These are phyloP conservation scores for Achaetomium macrosporum DNA, from an alignment of 2,329 filamentous ascomycete genomes.

Conservation along the genomic window DNA sequence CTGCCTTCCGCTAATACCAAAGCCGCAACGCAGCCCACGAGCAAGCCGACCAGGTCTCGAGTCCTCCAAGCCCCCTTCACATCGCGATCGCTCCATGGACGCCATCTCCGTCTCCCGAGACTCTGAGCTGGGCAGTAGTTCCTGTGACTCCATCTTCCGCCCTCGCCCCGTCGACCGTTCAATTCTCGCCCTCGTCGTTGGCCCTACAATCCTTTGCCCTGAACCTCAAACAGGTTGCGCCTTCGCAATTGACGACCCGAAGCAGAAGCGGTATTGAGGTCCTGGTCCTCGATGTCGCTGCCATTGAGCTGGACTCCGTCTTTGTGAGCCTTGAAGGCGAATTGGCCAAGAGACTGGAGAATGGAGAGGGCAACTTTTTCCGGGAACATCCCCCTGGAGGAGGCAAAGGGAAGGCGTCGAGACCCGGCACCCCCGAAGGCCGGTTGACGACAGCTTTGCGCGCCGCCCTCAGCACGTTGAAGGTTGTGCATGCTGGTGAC, in stretches of 20 bases:
- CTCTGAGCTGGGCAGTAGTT: slow-evolving; percentile 76
- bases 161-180: slow-evolving; percentile 69
- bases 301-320: slow-evolving; percentile 74
- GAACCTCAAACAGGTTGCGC: slow-evolving; percentile 64
- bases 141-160: slow-evolving; percentile 62
- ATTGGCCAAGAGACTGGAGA: slow-evolving; percentile 70
- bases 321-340: slow-evolving; percentile 83
- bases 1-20: slow-evolving; percentile 17
- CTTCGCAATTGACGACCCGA: slow-evolving; percentile 66
- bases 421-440: slow-evolving; percentile 42
- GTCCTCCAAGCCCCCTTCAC: slow-evolving; percentile 45
- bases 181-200: slow-evolving; percentile 66
- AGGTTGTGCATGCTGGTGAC: slow-evolving; percentile 79
- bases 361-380: slow-evolving; percentile 77
- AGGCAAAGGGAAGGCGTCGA: slow-evolving; percentile 33
- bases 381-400: slow-evolving; percentile 49
- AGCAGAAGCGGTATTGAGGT: slow-evolving; percentile 78
- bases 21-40: slow-evolving; percentile 25
- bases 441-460: slow-evolving; percentile 62
- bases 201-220: slow-evolving; percentile 76
- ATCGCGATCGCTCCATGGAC: slow-evolving; percentile 71
- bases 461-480: slow-evolving; percentile 64
- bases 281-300: slow-evolving; percentile 71
- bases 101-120: slow-evolving; percentile 51
- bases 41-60: slow-evolving; percentile 27